phyloP scores from a whole-genome alignment of 1,284 basidiomycete species.

The Pterula multifida region DNA sequence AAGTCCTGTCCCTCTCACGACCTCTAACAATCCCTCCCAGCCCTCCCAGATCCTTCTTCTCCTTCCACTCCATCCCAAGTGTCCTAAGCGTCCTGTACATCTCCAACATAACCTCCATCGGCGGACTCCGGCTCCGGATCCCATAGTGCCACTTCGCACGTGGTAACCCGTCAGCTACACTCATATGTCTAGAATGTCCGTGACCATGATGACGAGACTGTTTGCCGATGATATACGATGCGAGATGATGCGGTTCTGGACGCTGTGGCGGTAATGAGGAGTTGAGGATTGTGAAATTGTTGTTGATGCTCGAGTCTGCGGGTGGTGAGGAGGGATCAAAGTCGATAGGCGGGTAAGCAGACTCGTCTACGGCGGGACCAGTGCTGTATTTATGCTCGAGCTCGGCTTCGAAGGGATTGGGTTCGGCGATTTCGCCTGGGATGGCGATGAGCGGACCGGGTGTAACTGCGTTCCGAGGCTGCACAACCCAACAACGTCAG shows the following conservation, averaged over 20 bases:
- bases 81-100: conserved; percentile 90
- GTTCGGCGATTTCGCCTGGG: conserved; percentile 45
- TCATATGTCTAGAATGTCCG: conserved; percentile 34
- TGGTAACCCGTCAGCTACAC: conserved; percentile 29
- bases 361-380: too few species aligned
- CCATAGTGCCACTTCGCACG: conserved; percentile 95
- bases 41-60: conserved; percentile 64
- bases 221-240: conserved; percentile 38
- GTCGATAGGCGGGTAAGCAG: background rate
- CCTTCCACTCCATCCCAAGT: conserved; percentile 95
- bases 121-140: conserved; percentile 87
- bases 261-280: conserved; percentile 62
- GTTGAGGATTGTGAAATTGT: conserved; percentile 77
- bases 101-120: conserved; percentile 99
- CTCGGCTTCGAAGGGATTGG: conserved; percentile 65
- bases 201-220: conserved; percentile 19
- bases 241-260: conserved; percentile 21
- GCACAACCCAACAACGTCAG: background rate
- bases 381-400: conserved; percentile 26
- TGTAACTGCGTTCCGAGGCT: conserved; percentile 53
- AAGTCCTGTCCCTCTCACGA: background rate
- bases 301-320: conserved; percentile 16
- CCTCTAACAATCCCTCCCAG: conserved; percentile 31
- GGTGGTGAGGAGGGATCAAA: background rate
- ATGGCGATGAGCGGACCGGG: conserved; percentile 31